Percentiles rank a stretch among this genome's conserved stretches.
These are phyloP conservation scores for Penicillium coffeae DNA, from an alignment of 495 filamentous ascomycete genomes.

Conservation along the genomic window DNA sequence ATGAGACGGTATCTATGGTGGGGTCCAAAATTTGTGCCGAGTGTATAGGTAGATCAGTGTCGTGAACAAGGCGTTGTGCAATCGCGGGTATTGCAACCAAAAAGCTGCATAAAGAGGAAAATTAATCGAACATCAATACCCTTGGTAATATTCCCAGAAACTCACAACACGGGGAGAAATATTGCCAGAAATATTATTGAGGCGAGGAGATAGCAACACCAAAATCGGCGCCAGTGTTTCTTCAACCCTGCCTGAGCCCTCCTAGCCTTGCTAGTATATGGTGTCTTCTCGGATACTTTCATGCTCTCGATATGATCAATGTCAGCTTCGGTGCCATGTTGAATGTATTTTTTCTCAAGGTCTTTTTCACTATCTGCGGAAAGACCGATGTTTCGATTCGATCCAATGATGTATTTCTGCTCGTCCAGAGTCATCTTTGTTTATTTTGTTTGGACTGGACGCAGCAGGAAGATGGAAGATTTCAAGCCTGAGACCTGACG, in stretches of 20 bases:
- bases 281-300: neutral
- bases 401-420: neutral
- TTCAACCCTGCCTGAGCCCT: neutral
- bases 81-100: slow-evolving; percentile 37
- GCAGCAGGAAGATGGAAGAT: no score
- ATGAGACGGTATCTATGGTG: slow-evolving; percentile 28
- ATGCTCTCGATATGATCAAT: no score
- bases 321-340: neutral
- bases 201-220: slow-evolving; percentile 39
- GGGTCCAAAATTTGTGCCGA: slow-evolving; percentile 32
- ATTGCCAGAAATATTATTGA: slow-evolving; percentile 38
- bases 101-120: slow-evolving; percentile 6
- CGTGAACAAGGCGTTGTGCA: slow-evolving; percentile 38
- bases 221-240: slow-evolving; percentile 37
- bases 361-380: no score
- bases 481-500: no score
- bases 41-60: slow-evolving; percentile 36
- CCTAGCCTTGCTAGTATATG: neutral
- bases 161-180: slow-evolving; percentile 41
- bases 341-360: neutral
- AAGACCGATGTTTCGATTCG: neutral
- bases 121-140: no score
- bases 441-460: no score
- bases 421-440: no score
- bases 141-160: no score